Evolutionary conservation across 768 basidiomycete genomes (phyloP).

Genomic region (Podaxis pistillaris): DNA sequence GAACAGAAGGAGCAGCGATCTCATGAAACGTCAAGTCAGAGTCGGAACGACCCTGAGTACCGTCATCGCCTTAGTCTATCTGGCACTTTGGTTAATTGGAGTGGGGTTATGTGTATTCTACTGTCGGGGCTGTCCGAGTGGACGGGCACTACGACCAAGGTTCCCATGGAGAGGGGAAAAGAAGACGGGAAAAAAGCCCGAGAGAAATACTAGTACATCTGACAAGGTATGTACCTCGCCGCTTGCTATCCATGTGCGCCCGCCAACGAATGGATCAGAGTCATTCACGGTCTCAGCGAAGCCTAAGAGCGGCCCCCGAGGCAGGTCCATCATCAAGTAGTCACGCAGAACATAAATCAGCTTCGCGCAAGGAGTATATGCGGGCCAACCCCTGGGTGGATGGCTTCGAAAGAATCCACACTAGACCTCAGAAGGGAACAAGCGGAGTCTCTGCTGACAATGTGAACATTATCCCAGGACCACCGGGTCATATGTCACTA

Average conservation of each 20-base stretch:
- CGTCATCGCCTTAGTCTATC: constrained; percentile 7
- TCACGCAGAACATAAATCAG: not conserved
- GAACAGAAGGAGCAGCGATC: not conserved
- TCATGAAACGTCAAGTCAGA: constrained; percentile 2
- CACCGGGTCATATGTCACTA: not conserved
- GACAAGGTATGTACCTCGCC: not conserved
- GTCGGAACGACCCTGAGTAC: constrained; percentile 8
- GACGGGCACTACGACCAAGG: not conserved
- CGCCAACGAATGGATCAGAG: not conserved
- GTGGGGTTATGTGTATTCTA: not conserved
- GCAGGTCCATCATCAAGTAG: not conserved
- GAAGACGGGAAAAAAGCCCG: constrained; percentile 3
- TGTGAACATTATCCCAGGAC: not conserved
- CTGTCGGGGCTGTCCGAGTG: not conserved
- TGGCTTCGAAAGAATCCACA: not conserved
- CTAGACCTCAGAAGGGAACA: not conserved
- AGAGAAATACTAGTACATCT: not conserved
- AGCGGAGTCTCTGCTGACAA: not conserved
- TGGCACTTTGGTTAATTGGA: constrained; percentile 5
- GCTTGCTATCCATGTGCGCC: not conserved
- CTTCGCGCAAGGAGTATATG: not conserved
- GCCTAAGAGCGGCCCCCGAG: not conserved
- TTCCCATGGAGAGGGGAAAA: constrained; percentile 7
- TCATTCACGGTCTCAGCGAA: not conserved
- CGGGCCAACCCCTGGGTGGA: not conserved